These are phyloP conservation scores for Wallacemonas sp. DNA, from an alignment of 208 protist genomes.

Conservation along the genomic window DNA sequence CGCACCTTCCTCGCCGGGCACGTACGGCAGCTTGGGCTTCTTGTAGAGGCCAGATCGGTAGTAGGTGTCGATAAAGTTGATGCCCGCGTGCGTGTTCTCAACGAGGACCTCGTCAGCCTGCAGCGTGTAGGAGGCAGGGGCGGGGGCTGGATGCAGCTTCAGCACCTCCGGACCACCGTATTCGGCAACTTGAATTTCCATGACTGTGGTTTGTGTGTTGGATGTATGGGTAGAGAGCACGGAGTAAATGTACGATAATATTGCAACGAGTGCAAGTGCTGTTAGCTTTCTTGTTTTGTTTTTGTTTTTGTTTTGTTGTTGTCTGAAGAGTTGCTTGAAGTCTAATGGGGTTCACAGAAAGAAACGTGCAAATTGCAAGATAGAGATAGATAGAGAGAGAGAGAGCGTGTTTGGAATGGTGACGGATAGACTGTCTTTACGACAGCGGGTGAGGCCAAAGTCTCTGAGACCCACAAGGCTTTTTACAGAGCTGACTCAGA, in stretches of 20 bases:
- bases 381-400: too few relatives aligned
- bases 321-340: too few relatives aligned
- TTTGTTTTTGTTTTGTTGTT: too few relatives aligned
- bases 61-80: conserved; percentile 95
- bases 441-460: too few relatives aligned
- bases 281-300: too few relatives aligned
- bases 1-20: conserved; percentile 74
- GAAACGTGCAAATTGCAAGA: too few relatives aligned
- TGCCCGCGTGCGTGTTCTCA: conserved; percentile 58
- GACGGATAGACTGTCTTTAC: too few relatives aligned
- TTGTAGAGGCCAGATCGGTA: conserved; percentile 80
- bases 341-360: too few relatives aligned
- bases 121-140: neutral
- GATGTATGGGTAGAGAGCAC: neutral
- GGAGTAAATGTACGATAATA: neutral
- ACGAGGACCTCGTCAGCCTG: conserved; percentile 51
- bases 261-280: too few relatives aligned
- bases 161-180: conserved; percentile 22
- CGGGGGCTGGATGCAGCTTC: conserved; percentile 13
- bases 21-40: conserved; percentile 68
- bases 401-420: too few relatives aligned
- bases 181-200: conserved; percentile 38
- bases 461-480: too few relatives aligned
- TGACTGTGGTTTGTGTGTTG: conserved; percentile 13
- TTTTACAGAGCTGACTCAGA: too few relatives aligned